Evolutionary conservation across 1,284 basidiomycete genomes (phyloP).

Genomic region (Boletus mariae): DNA sequence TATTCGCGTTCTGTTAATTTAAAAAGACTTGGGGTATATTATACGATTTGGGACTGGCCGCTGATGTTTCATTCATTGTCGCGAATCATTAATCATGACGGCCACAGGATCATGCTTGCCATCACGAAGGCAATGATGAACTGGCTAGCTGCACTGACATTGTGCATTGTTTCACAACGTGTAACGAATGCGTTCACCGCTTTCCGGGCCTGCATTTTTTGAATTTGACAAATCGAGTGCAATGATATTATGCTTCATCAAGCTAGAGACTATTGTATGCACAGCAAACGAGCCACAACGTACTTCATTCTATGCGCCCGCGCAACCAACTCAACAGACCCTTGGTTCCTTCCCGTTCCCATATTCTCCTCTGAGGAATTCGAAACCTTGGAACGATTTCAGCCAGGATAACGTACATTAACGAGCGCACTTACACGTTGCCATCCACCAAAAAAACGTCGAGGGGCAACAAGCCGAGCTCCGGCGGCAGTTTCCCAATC

Average conservation of each 20-base stretch:
- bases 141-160: background rate
- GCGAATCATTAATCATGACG: too few relatives aligned
- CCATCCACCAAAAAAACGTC: slow-evolving; percentile 80
- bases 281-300: background rate
- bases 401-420: background rate
- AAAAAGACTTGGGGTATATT: too few relatives aligned
- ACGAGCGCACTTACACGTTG: slow-evolving; percentile 60
- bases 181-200: background rate
- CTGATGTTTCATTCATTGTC: too few relatives aligned
- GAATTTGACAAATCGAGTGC: background rate
- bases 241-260: background rate
- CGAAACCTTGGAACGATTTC: slow-evolving; percentile 53
- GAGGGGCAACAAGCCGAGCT: slow-evolving; percentile 68
- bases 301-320: slow-evolving; percentile 57
- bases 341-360: slow-evolving; percentile 83
- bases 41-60: too few relatives aligned
- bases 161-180: background rate
- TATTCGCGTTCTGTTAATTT: background rate
- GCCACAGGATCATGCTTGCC: background rate
- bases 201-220: background rate
- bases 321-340: slow-evolving; percentile 71
- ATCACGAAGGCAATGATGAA: background rate
- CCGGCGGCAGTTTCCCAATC: slow-evolving; percentile 60
- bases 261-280: background rate
- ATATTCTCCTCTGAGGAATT: slow-evolving; percentile 71